Base-by-base conservation (phyloP, 345 rosid genomes). In the Rhodamnia rubescens region DNA sequence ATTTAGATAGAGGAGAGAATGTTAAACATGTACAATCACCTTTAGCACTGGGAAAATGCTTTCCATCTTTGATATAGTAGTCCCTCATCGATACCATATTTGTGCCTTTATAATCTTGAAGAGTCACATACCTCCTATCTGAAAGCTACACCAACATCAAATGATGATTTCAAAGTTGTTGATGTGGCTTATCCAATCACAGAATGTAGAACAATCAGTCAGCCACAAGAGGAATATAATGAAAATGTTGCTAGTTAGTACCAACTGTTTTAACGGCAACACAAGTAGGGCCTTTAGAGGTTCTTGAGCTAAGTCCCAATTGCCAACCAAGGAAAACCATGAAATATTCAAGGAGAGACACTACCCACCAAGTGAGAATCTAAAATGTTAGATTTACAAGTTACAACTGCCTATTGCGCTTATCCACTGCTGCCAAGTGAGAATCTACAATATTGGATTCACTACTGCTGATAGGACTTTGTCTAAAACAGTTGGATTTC, bases 41-140 rank as follows among this genome's bases (percentile, higher is more conserved):
- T 92, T 84, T 91, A 59, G 86, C 83, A 80, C 91, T 84, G 58
- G 92, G 90, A 82, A 87, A 75, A 88, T 88, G 91, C 86, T 85
- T 92, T 83, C 93, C 95, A 55, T 89, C 84, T 90, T 84, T 92
- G 54, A 36, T 69, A 87, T 91, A 85, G 56, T 74, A 88, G 53
- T 95, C 93, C 87, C 96, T 91, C 15, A 96, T 91, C 0, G 93
- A 86, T n/a, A 95, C 88, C 82, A 84, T 84, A 78, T 90, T 59
- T 88, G 85, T 90, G 83, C 97, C 96, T 81, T 80, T 87, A 84
- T 88, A 89, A 26, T 90, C 91, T 51, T 90, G 90, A 88, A 94
- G 84, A 83, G 64, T 78, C 88, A 91, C 96, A 58, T 61, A 90
- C 87, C 87, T 89, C 87, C 83, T 95, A 83, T 92, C 89, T 78